A percentile compares a stretch with the other conserved stretches of the same genome.
Conservation (phyloP, 2,329 filamentous ascomycete species). For the Akanthomyces uredinophilus region DNA sequence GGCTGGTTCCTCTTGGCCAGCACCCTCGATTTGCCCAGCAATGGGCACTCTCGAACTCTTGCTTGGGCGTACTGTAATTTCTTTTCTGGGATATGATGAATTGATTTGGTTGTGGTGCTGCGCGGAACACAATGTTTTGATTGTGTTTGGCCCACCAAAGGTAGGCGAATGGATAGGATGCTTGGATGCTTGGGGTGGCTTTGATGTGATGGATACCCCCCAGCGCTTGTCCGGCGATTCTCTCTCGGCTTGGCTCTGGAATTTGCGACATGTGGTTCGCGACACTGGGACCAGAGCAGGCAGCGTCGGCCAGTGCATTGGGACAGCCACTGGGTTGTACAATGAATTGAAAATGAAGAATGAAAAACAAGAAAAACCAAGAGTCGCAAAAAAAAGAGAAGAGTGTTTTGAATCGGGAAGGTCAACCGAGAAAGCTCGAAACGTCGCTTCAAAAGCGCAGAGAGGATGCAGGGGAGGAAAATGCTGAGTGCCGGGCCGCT, state of each 20-base stretch:
- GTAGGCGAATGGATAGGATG: not conserved
- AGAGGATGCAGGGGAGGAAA: not conserved
- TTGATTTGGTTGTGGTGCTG: not conserved
- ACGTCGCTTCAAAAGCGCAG: not conserved
- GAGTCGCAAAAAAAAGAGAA: not conserved
- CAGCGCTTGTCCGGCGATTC: constrained; percentile 20
- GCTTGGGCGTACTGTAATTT: not conserved
- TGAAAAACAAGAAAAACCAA: not conserved
- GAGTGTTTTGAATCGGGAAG: not conserved
- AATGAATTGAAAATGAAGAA: constrained; percentile 1
- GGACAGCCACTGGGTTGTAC: not conserved
- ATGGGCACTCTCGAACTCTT: not conserved
- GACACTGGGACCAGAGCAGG: not conserved
- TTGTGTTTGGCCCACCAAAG: not conserved
- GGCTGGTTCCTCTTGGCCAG: not conserved
- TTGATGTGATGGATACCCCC: constrained; percentile 41
- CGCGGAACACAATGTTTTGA: not conserved
- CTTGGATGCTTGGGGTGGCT: constrained; percentile 14
- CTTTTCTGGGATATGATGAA: not conserved
- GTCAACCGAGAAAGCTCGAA: not conserved
- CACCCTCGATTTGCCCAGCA: not conserved
- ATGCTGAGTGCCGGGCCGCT: constrained; percentile 7
- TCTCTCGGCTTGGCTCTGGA: not conserved
- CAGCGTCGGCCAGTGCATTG: not conserved
- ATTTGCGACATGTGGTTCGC: not conserved